phyloP scores from a whole-genome alignment of 495 filamentous ascomycete genomes.

The Hyaloscypha finlandica region DNA sequence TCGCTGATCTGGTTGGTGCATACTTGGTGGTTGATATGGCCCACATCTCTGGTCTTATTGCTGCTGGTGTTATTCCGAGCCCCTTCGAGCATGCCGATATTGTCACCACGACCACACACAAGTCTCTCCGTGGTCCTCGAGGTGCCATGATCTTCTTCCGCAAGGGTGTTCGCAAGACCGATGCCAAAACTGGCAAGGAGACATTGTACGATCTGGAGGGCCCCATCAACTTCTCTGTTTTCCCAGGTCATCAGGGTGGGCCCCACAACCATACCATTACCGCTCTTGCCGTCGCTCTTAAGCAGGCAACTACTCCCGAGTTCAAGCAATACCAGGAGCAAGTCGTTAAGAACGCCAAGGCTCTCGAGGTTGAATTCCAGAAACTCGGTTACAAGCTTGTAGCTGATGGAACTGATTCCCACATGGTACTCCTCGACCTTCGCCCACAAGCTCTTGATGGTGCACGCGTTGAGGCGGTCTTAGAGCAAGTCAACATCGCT shows the following conservation, averaged over 20 bases:
- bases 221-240: constrained; percentile 99
- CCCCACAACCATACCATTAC: constrained; percentile 99
- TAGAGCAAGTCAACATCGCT: constrained; percentile 97
- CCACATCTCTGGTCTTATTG: constrained; percentile 95
- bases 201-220: constrained; percentile 89
- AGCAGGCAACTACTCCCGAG: constrained; percentile 89
- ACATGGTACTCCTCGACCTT: constrained; percentile 96
- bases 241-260: constrained; percentile 98
- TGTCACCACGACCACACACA: constrained; percentile 99
- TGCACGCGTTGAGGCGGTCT: constrained; percentile 92
- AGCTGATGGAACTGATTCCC: constrained; percentile 93
- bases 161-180: constrained; percentile 85
- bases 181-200: constrained; percentile 90
- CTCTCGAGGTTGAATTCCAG: constrained; percentile 79
- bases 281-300: constrained; percentile 91
- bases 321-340: constrained; percentile 96
- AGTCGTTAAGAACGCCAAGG: constrained; percentile 91
- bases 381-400: constrained; percentile 88
- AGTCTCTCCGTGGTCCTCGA: constrained; percentile 96
- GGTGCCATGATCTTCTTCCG: constrained; percentile 99
- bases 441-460: constrained; percentile 80
- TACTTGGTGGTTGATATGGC: constrained; percentile 98
- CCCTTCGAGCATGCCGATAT: constrained; percentile 95
- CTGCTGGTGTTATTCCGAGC: constrained; percentile 89
- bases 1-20: constrained; percentile 89